phyloP scores from a whole-genome alignment of 73 alveolate species.

The Loxodes magnus region DNA sequence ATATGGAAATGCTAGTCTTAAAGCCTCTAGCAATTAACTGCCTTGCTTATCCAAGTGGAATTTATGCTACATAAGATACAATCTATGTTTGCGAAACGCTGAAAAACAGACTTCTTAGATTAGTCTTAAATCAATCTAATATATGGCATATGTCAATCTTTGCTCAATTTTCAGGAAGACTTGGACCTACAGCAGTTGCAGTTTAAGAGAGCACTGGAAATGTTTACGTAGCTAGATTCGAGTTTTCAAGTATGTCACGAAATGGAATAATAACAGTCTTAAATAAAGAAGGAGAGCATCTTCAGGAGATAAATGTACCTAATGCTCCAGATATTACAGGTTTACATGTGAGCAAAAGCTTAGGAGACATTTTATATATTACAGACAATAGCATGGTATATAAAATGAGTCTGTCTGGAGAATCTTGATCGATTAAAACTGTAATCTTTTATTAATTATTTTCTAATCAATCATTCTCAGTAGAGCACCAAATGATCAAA shows the following conservation, averaged over 20 bases:
- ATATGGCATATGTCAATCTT: constrained; percentile 84
- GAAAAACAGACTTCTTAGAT: constrained; percentile 84
- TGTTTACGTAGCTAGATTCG: constrained; percentile 76
- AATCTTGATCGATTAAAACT: too few species aligned
- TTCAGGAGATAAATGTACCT: constrained; percentile 12
- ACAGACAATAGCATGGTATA: too few species aligned
- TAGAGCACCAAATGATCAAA: too few species aligned
- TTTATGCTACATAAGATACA: constrained; percentile 52
- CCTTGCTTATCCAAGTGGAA: constrained; percentile 85
- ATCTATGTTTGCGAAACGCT: constrained; percentile 87
- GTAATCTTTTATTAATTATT: too few species aligned
- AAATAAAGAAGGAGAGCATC: constrained; percentile 46
- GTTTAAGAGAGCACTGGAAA: constrained; percentile 56
- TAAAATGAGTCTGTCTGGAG: too few species aligned
- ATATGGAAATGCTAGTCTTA: constrained; percentile 50
- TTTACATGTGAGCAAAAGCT: constrained; percentile 37
- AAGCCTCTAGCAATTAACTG: constrained; percentile 60
- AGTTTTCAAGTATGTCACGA: constrained; percentile 53
- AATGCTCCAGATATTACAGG: constrained; percentile 57
- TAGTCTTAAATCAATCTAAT: constrained; percentile 75
- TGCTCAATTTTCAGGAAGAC: constrained; percentile 86
- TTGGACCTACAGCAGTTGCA: constrained; percentile 94
- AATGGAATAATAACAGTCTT: constrained; percentile 70
- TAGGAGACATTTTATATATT: not conserved
- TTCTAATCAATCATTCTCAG: too few species aligned